phyloP scores from a whole-genome alignment of 176 grass and related monocot species.

The Carex littledalei region DNA sequence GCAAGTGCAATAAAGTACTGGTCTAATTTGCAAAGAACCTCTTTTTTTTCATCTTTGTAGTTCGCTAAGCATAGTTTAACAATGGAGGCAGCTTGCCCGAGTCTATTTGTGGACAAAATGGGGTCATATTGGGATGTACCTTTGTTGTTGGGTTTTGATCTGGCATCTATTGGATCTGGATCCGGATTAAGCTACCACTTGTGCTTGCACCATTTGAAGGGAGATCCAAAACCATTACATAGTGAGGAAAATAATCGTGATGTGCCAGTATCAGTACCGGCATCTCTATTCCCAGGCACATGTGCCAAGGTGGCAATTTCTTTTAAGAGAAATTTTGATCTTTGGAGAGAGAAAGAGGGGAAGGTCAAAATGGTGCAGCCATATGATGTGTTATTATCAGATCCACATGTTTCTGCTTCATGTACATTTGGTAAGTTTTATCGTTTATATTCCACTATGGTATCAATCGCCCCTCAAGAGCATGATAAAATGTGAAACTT shows the following conservation, averaged over 20 bases:
- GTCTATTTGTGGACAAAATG: conserved; percentile 74
- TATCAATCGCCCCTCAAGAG: background rate
- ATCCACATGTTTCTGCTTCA: conserved; percentile 71
- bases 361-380: conserved; percentile 89
- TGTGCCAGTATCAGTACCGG: conserved; percentile 26
- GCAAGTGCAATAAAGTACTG: background rate
- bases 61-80: conserved; percentile 61
- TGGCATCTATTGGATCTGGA: conserved; percentile 62
- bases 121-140: conserved; percentile 89
- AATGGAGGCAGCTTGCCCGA: conserved; percentile 69
- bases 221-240: conserved; percentile 64
- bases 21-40: conserved; percentile 6
- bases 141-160: conserved; percentile 67
- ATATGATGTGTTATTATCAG: conserved; percentile 85
- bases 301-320: conserved; percentile 75
- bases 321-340: conserved; percentile 57
- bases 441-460: background rate
- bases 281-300: conserved; percentile 59
- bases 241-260: conserved; percentile 36
- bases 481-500: background rate
- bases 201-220: conserved; percentile 69
- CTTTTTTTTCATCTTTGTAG: conserved; percentile 41
- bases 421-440: conserved; percentile 61
- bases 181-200: conserved; percentile 89
- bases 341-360: conserved; percentile 82